Conservation (phyloP, 2,329 filamentous ascomycete species). For the Pseudocercospora vitis region DNA sequence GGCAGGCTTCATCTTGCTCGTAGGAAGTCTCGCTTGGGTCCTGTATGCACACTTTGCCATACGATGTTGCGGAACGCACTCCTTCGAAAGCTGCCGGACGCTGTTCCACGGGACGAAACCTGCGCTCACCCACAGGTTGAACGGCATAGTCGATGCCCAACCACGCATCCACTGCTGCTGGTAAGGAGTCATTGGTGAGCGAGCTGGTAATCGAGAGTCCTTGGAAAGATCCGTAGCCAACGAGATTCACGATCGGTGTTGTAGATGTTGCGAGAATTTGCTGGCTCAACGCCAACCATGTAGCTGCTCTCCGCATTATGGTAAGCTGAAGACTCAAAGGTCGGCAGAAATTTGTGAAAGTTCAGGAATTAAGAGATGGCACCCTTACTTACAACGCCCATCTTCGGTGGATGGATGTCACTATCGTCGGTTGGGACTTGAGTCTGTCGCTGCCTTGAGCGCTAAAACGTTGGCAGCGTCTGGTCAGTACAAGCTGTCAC, state of each 20-base stretch:
- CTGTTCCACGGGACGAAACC: constrained; percentile 48
- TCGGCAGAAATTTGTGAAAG: not conserved
- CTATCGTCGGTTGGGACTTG: not conserved
- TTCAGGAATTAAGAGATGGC: not conserved
- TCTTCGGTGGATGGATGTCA: not conserved
- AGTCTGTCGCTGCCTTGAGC: not conserved
- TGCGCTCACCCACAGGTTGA: constrained; percentile 52
- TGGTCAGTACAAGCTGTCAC: not conserved
- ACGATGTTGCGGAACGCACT: constrained; percentile 14
- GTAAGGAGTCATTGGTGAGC: constrained; percentile 20
- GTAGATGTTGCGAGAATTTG: constrained; percentile 15
- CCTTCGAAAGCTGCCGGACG: constrained; percentile 32
- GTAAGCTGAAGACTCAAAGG: not conserved
- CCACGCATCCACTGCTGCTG: constrained; percentile 32
- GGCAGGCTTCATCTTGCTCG: constrained; percentile 52
- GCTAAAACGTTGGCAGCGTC: not conserved
- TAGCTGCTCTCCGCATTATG: constrained; percentile 12
- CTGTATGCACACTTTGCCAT: constrained; percentile 25
- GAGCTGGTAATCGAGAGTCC: constrained; percentile 20
- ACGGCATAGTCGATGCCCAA: constrained; percentile 43
- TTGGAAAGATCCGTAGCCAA: constrained; percentile 21
- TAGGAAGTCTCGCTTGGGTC: constrained; percentile 14
- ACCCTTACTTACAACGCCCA: constrained; percentile 1
- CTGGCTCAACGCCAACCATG: constrained; percentile 34
- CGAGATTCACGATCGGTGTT: constrained; percentile 15